Percentiles rank a stretch among this genome's conserved stretches.
Evolutionary conservation across 1,284 basidiomycete species (phyloP).

Genomic region (Cryptococcus sp.): DNA sequence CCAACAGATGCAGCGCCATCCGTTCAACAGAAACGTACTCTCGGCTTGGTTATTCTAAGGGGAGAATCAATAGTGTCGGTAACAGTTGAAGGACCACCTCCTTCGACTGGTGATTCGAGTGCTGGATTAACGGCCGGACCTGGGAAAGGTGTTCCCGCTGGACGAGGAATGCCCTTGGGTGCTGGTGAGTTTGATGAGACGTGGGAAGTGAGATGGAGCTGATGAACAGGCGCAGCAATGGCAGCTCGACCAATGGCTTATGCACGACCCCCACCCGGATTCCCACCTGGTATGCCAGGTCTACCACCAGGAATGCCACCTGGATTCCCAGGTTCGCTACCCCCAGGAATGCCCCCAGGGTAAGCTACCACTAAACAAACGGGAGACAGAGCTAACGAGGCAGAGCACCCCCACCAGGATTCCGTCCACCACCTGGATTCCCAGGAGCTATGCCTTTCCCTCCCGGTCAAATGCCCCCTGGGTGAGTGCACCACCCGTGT

Average conservation of each 20-base stretch:
- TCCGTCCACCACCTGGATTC: conserved; percentile 71
- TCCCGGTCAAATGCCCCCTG: conserved; percentile 74
- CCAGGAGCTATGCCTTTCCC: conserved; percentile 56
- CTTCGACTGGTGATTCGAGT: conserved; percentile 86
- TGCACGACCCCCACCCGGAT: conserved; percentile 52
- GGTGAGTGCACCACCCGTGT: conserved; percentile 54
- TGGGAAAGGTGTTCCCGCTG: conserved; percentile 90
- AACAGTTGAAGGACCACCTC: conserved; percentile 92
- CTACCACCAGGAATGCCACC: conserved; percentile 49
- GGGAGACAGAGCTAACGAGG: conserved; percentile 1
- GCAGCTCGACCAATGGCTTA: conserved; percentile 80
- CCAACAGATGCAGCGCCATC: conserved; percentile 60
- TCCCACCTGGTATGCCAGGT: conserved; percentile 67
- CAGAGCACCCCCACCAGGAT: conserved; percentile 61
- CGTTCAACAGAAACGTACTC: conserved; percentile 92
- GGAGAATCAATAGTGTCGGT: conserved; percentile 96
- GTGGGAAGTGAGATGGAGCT: neutral
- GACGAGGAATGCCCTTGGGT: conserved; percentile 95
- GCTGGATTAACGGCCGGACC: conserved; percentile 65
- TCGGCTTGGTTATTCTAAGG: conserved; percentile 92
- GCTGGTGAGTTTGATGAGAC: conserved; percentile 59
- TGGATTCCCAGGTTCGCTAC: conserved; percentile 40
- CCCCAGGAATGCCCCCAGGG: conserved; percentile 39
- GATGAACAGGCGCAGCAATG: conserved; percentile 51
- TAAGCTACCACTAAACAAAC: conserved; percentile 9